Conservation (phyloP, 352 stramenopile genomes). For the Pythium vanterpoolii region DNA sequence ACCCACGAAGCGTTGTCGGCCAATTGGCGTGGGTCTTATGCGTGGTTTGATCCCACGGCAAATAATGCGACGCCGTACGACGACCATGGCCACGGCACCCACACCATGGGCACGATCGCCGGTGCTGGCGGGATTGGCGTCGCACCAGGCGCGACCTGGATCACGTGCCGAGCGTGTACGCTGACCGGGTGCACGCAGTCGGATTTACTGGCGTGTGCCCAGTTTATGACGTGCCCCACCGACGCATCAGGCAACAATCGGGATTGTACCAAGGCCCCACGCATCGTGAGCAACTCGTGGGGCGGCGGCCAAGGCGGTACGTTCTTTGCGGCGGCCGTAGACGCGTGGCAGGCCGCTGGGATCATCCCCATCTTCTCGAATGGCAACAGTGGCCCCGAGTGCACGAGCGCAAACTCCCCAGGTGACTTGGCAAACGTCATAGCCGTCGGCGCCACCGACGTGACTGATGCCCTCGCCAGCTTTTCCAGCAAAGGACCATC, state of each 20-base stretch:
- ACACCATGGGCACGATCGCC: constrained; percentile 58
- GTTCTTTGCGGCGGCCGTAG: constrained; percentile 10
- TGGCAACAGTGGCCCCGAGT: constrained; percentile 22
- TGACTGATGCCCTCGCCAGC: constrained; percentile 3
- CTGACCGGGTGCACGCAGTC: constrained; percentile 20
- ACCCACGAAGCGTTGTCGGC: constrained; percentile 41
- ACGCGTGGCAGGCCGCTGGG: constrained; percentile 21
- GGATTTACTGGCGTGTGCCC: constrained; percentile 21
- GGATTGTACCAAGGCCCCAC: constrained; percentile 4
- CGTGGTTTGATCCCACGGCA: constrained; percentile 20
- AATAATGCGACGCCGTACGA: no score
- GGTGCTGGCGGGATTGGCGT: constrained; percentile 17
- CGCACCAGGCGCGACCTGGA: constrained; percentile 26
- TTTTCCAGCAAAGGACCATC: constrained; percentile 17
- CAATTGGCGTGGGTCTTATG: constrained; percentile 27
- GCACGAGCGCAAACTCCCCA: constrained; percentile 3
- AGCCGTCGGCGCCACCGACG: constrained; percentile 18
- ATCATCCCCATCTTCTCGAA: constrained; percentile 28
- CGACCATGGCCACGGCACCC: constrained; percentile 57
- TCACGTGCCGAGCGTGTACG: constrained; percentile 24
- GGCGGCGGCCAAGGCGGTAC: constrained; percentile 2
- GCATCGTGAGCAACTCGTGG: constrained; percentile 23
- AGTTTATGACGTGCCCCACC: constrained; percentile 27
- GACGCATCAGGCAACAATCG: background rate
- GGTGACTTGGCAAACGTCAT: constrained; percentile 26